These are phyloP conservation scores for Exserohilum turcica DNA, from an alignment of 2,329 filamentous ascomycete genomes.

Conservation along the genomic window DNA sequence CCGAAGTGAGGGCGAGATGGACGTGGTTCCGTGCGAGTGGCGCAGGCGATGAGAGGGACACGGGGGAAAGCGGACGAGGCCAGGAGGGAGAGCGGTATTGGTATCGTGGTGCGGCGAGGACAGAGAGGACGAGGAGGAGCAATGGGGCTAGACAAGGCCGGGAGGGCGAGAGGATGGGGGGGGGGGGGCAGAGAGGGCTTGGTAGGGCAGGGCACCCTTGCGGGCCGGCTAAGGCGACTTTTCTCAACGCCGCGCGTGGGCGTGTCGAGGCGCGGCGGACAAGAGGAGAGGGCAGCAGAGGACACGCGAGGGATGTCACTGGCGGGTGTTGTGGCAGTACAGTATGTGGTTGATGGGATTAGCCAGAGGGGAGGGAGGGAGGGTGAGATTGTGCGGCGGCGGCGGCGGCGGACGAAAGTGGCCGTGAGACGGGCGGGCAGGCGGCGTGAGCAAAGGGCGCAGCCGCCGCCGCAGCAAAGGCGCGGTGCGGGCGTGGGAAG, in stretches of 20 bases:
- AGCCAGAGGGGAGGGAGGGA: too few relatives aligned
- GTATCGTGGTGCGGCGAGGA: slow-evolving; percentile 10
- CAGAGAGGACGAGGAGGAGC: slow-evolving; percentile 19
- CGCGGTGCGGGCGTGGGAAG: slow-evolving; percentile 1
- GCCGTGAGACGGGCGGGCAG: background rate
- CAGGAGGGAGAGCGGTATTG: background rate
- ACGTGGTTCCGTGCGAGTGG: slow-evolving; percentile 10
- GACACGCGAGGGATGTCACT: slow-evolving; percentile 11
- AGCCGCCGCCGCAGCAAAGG: slow-evolving; percentile 1
- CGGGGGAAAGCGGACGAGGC: background rate
- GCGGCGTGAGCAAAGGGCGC: slow-evolving; percentile 23
- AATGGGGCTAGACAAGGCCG: slow-evolving; percentile 9
- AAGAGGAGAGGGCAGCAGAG: background rate
- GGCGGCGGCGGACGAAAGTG: too few relatives aligned
- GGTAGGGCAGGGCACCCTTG: slow-evolving; percentile 9
- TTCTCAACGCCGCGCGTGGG: slow-evolving; percentile 18
- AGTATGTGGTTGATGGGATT: too few relatives aligned
- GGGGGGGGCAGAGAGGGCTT: slow-evolving; percentile 8
- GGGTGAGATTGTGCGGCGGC: too few relatives aligned
- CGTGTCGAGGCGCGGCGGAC: slow-evolving; percentile 22
- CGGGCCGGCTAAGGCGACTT: slow-evolving; percentile 26
- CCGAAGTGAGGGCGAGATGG: slow-evolving; percentile 8
- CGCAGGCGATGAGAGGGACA: slow-evolving; percentile 8
- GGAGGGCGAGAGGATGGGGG: background rate
- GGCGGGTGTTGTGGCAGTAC: slow-evolving; percentile 20